Conservation (phyloP, 495 filamentous ascomycete genomes). For the Podospora pseudopauciseta region DNA sequence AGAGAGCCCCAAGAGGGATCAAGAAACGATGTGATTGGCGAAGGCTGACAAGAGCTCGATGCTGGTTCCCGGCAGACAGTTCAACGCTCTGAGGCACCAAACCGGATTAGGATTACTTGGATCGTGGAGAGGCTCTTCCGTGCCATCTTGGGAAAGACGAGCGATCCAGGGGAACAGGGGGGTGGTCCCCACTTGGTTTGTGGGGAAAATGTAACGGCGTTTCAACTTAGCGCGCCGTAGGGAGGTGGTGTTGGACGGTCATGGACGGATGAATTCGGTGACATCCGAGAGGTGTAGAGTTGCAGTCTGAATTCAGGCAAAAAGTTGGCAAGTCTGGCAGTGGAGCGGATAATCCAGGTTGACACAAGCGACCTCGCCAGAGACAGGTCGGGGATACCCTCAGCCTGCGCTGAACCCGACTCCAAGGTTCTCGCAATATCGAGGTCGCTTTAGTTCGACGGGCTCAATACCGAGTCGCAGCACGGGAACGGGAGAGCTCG, state of each 20-base stretch:
- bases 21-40: neutral
- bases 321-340: constrained; percentile 6
- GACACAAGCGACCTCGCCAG: neutral
- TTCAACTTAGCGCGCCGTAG: constrained; percentile 8
- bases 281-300: neutral
- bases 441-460: constrained; percentile 12
- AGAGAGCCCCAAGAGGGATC: constrained; percentile 1
- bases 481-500: constrained; percentile 22
- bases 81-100: constrained; percentile 11
- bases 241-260: constrained; percentile 16
- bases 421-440: constrained; percentile 28
- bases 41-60: neutral
- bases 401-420: constrained; percentile 16
- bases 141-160: constrained; percentile 6
- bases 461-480: constrained; percentile 23
- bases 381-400: neutral
- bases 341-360: neutral
- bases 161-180: constrained; percentile 4
- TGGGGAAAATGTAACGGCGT: constrained; percentile 14
- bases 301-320: constrained; percentile 16
- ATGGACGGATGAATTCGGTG: constrained; percentile 8
- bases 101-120: constrained; percentile 1
- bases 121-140: constrained; percentile 11
- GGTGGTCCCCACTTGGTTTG: neutral
- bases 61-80: constrained; percentile 9